A percentile compares a stretch with the other conserved stretches of the same genome.
These are phyloP conservation scores for Microdochium nivale DNA, from an alignment of 2,329 filamentous ascomycete species.

Conservation along the genomic window DNA sequence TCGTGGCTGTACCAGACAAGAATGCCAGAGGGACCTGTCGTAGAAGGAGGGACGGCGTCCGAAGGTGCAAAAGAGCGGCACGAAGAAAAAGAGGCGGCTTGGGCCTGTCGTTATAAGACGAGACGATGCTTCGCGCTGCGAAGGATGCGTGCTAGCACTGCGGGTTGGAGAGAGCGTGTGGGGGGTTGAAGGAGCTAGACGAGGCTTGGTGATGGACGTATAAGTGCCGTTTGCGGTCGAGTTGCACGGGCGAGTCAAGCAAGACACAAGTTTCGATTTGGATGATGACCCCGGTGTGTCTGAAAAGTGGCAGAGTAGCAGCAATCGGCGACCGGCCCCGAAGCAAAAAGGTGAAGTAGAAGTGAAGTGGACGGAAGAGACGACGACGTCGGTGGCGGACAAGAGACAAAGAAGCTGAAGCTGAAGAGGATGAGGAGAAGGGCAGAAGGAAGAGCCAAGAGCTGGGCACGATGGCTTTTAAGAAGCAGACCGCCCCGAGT, in stretches of 20 bases:
- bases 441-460: constrained; percentile 3
- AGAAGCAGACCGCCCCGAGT: constrained; percentile 1
- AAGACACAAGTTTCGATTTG: too few species aligned
- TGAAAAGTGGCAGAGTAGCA: background rate
- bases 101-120: background rate
- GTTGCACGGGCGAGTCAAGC: too few species aligned
- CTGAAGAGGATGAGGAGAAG: constrained; percentile 1
- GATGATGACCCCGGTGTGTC: background rate
- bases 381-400: too few species aligned
- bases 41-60: background rate
- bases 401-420: background rate
- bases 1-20: background rate
- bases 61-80: background rate
- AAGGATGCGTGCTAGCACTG: background rate
- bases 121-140: background rate
- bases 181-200: too few species aligned
- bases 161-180: background rate
- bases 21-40: background rate
- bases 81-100: background rate
- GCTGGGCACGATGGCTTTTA: background rate
- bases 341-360: background rate
- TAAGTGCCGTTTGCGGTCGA: too few species aligned
- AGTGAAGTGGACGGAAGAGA: constrained; percentile 1
- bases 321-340: background rate
- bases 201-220: too few species aligned